A percentile compares a stretch with the other conserved stretches of the same genome.
Evolutionary conservation across 2,329 filamentous ascomycete species (phyloP).

Genomic region (Xylariaceae sp.): DNA sequence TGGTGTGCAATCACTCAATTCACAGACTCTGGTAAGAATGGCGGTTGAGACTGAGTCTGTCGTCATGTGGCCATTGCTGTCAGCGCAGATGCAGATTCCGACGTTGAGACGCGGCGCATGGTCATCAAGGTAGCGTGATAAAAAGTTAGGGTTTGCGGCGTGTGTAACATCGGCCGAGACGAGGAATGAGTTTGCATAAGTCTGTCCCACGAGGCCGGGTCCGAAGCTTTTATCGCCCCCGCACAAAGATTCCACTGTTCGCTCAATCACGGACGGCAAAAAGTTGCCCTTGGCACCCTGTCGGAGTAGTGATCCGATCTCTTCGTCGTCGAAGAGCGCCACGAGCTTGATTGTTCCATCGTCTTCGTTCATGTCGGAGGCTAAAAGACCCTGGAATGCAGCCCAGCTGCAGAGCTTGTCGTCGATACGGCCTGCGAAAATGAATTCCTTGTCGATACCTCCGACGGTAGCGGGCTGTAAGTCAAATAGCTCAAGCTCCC

Average conservation of each 20-base stretch:
- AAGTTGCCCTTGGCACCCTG: slow-evolving; percentile 91
- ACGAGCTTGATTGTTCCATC: slow-evolving; percentile 80
- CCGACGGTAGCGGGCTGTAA: slow-evolving; percentile 78
- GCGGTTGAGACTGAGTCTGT: slow-evolving; percentile 84
- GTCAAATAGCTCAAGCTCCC: slow-evolving; percentile 96
- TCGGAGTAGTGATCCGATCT: slow-evolving; percentile 85
- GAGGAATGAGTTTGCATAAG: slow-evolving; percentile 88
- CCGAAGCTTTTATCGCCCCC: slow-evolving; percentile 42
- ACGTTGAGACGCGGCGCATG: slow-evolving; percentile 87
- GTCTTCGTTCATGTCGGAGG: slow-evolving; percentile 52
- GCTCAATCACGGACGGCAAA: slow-evolving; percentile 74
- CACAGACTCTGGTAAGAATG: slow-evolving; percentile 73
- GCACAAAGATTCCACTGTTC: slow-evolving; percentile 65
- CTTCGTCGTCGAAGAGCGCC: slow-evolving; percentile 94
- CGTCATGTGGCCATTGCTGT: slow-evolving; percentile 94
- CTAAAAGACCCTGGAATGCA: slow-evolving; percentile 77
- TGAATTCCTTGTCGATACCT: slow-evolving; percentile 87
- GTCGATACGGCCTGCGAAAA: slow-evolving; percentile 92
- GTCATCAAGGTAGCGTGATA: slow-evolving; percentile 74
- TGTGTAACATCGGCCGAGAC: slow-evolving; percentile 91
- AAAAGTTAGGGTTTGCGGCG: slow-evolving; percentile 92
- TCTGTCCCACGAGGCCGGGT: slow-evolving; percentile 67
- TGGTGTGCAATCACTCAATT: slow-evolving; percentile 65
- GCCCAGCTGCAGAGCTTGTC: slow-evolving; percentile 97
- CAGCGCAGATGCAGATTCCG: slow-evolving; percentile 73